A percentile compares a stretch with the other conserved stretches of the same genome.
Conservation (phyloP, 163 green algal species). For the Chlorella variabilis region DNA sequence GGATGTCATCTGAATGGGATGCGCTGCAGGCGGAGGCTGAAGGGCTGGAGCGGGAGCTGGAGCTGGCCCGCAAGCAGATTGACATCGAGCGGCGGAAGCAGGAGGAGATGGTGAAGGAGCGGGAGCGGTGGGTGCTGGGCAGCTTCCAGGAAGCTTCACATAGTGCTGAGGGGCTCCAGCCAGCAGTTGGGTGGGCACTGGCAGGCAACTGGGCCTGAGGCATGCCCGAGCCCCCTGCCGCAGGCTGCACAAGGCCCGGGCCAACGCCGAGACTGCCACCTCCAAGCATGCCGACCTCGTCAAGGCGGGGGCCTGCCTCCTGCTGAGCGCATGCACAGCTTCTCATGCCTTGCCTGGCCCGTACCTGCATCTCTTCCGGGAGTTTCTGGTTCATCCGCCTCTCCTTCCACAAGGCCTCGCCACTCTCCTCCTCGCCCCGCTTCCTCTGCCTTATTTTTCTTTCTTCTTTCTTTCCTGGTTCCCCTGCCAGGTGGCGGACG, state of each 20-base stretch:
- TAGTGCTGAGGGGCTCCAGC: not conserved
- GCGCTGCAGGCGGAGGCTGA: constrained; percentile 39
- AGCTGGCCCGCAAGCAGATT: constrained; percentile 49
- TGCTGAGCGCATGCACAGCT: not conserved
- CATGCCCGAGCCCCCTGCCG: no score
- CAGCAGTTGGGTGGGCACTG: not conserved
- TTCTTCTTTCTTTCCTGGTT: not conserved
- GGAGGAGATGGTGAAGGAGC: constrained; percentile 76
- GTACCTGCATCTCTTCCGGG: no score
- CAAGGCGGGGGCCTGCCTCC: constrained; percentile 61
- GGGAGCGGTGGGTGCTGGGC: constrained; percentile 58
- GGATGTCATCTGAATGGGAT: no score
- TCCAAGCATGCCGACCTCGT: constrained; percentile 87
- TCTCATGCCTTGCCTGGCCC: not conserved
- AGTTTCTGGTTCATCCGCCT: no score
- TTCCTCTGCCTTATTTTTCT: not conserved
- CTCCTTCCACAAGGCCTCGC: no score
- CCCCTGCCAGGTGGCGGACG: constrained; percentile 64
- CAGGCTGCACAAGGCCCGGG: constrained; percentile 80
- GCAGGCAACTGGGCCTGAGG: not conserved
- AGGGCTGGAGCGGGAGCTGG: constrained; percentile 75
- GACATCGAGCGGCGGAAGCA: constrained; percentile 70
- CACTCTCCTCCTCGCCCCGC: not conserved
- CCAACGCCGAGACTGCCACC: constrained; percentile 80
- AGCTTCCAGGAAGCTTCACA: not conserved